Conservation (phyloP, 108 stramenopile genomes). For the Pseudonitzschia pungens region DNA sequence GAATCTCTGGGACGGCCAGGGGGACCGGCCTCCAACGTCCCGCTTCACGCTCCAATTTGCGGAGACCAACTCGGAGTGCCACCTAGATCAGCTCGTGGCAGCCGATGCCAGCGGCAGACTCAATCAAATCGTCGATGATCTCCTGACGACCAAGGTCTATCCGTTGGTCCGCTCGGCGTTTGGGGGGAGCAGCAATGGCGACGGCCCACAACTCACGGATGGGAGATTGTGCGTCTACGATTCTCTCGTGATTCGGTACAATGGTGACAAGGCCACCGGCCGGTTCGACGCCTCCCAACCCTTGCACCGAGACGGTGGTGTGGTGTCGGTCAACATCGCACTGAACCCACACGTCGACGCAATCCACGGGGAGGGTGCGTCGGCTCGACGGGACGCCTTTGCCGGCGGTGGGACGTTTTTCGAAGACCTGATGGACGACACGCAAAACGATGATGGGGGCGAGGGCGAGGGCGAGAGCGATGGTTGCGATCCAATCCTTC, state of each 20-base stretch:
- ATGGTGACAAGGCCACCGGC: conserved; percentile 49
- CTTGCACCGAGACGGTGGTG: conserved; percentile 67
- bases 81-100: conserved; percentile 34
- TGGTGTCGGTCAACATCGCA: conserved; percentile 64
- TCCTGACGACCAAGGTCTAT: conserved; percentile 42
- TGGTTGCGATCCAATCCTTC: conserved; percentile 37
- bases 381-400: conserved; percentile 45
- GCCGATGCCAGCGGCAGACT: background rate
- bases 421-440: conserved; percentile 32
- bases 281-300: conserved; percentile 58
- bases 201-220: background rate
- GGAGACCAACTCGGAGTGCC: conserved; percentile 38
- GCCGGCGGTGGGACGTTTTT: conserved; percentile 72
- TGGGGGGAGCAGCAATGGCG: conserved; percentile 15
- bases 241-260: conserved; percentile 66
- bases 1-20: background rate
- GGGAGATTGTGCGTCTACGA: conserved; percentile 54
- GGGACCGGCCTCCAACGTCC: background rate
- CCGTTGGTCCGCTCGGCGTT: conserved; percentile 54
- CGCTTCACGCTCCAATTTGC: conserved; percentile 41
- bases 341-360: conserved; percentile 31
- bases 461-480: background rate
- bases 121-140: conserved; percentile 26
- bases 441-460: conserved; percentile 16
- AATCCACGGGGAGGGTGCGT: background rate